These are phyloP conservation scores for Aspergillus clavatus DNA, from an alignment of 2,329 filamentous ascomycete genomes.

Conservation along the genomic window DNA sequence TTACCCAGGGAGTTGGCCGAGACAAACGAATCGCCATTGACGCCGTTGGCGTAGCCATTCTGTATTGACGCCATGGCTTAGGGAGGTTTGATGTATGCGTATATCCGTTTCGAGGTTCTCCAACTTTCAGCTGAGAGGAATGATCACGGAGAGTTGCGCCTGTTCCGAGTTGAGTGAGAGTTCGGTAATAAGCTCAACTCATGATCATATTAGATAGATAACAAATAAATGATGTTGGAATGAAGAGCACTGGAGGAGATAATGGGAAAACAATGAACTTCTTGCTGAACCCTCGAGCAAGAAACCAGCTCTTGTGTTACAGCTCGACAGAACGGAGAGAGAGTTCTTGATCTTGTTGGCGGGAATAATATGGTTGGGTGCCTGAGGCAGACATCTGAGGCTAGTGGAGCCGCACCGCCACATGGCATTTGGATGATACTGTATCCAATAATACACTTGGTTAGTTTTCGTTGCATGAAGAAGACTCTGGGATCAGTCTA, in stretches of 20 bases:
- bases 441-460: no score
- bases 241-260: no score
- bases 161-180: slow-evolving; percentile 12
- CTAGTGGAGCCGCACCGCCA: slow-evolving; percentile 24
- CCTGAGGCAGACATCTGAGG: slow-evolving; percentile 17
- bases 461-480: no score
- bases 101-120: neutral
- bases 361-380: slow-evolving; percentile 8
- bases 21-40: slow-evolving; percentile 41
- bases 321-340: slow-evolving; percentile 10
- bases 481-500: neutral
- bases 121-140: slow-evolving; percentile 1
- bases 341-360: slow-evolving; percentile 14
- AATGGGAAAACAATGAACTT: slow-evolving; percentile 1
- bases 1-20: slow-evolving; percentile 30
- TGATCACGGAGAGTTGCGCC: slow-evolving; percentile 11
- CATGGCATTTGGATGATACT: slow-evolving; percentile 9
- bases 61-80: slow-evolving; percentile 47
- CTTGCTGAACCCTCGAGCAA: slow-evolving; percentile 5
- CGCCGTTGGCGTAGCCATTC: slow-evolving; percentile 51
- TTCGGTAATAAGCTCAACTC: slow-evolving; percentile 23
- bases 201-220: slow-evolving; percentile 20
- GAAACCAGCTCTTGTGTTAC: slow-evolving; percentile 8
- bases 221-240: slow-evolving; percentile 8
- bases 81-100: slow-evolving; percentile 3